Percentiles rank a stretch among this genome's conserved stretches.
These are phyloP conservation scores for Pichia rugopelliculosa DNA, from an alignment of 805 yeast species.

Conservation along the genomic window DNA sequence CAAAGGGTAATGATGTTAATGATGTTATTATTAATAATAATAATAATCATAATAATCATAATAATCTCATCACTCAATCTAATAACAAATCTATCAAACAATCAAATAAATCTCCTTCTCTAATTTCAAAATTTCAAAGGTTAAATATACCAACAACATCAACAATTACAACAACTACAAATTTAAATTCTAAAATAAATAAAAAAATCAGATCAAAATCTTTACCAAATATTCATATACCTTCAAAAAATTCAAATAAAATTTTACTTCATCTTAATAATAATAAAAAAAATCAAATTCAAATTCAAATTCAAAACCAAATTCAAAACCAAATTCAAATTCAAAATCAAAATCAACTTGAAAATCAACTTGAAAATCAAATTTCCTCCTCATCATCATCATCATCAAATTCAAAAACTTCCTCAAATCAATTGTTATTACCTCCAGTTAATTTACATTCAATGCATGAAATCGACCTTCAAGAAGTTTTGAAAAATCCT, in stretches of 20 bases:
- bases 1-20: background rate
- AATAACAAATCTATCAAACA: background rate
- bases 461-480: constrained; percentile 77
- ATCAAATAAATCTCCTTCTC: background rate
- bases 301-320: background rate
- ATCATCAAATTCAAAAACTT: constrained; percentile 8
- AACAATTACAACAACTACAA: background rate
- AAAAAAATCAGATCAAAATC: constrained; percentile 29
- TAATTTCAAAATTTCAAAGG: background rate
- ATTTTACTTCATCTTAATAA: background rate
- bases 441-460: constrained; percentile 84
- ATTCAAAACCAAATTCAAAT: background rate
- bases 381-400: background rate
- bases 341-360: background rate
- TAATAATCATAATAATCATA: background rate
- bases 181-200: constrained; percentile 6
- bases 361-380: background rate
- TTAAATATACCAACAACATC: constrained; percentile 1
- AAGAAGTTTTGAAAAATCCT: constrained; percentile 84
- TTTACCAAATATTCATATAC: constrained; percentile 28
- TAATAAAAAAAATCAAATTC: background rate
- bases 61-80: background rate
- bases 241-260: constrained; percentile 13
- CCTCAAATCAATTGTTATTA: constrained; percentile 23
- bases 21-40: background rate